Conservation (phyloP, 768 basidiomycete species). For the Termitomyces sp. region DNA sequence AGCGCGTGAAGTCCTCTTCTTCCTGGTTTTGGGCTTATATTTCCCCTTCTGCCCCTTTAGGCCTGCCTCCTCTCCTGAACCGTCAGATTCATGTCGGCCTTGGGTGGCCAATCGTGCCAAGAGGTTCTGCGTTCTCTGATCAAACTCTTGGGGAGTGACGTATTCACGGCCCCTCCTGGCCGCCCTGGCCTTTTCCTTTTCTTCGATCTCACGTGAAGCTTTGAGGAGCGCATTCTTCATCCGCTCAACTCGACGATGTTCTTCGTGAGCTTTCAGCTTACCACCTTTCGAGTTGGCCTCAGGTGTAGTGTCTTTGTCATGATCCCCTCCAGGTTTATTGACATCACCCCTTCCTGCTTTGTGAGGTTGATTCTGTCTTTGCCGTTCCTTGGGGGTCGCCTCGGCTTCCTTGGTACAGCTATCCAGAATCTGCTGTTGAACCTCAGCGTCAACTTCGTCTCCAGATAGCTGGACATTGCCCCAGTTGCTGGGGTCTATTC, state of each 20-base stretch:
- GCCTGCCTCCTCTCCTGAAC: not conserved
- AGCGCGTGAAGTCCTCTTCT: too few relatives aligned
- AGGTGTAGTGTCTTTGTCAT: too few relatives aligned
- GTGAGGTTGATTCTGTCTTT: too few relatives aligned
- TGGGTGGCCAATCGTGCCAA: fast-evolving
- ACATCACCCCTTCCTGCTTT: too few relatives aligned
- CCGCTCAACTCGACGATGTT: not conserved
- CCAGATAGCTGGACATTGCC: not conserved
- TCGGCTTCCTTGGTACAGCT: not conserved
- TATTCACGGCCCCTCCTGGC: not conserved
- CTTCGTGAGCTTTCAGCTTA: too few relatives aligned
- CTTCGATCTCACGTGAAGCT: not conserved
- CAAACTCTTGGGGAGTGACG: fast-evolving
- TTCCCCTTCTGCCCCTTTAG: too few relatives aligned
- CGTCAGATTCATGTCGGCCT: fast-evolving
- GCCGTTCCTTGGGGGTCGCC: too few relatives aligned
- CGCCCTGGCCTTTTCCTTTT: not conserved
- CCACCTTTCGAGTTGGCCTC: too few relatives aligned
- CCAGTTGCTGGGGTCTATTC: not conserved
- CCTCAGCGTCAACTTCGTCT: not conserved
- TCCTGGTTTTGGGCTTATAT: too few relatives aligned
- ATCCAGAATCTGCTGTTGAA: not conserved
- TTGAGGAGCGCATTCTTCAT: not conserved
- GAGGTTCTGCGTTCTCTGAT: not conserved
- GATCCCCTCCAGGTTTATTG: too few relatives aligned